A percentile compares a stretch with the other conserved stretches of the same genome.
Conservation (phyloP, 768 basidiomycete species). For the Suillus americanus region DNA sequence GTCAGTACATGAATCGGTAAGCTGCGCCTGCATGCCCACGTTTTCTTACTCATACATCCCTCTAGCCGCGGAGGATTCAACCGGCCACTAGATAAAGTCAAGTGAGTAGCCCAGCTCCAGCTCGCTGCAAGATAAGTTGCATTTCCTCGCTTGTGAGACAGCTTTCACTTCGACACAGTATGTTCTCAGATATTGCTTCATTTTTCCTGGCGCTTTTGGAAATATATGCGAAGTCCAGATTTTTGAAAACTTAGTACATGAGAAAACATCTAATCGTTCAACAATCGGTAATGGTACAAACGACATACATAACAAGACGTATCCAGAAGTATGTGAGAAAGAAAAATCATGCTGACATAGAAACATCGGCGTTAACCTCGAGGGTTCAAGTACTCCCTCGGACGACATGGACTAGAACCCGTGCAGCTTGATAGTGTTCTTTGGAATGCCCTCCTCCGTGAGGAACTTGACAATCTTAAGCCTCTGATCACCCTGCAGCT, state of each 20-base stretch:
- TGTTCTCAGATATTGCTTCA: background rate
- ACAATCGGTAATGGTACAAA: slow-evolving; percentile 29
- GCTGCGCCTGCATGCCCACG: slow-evolving; percentile 15
- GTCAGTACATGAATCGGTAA: slow-evolving; percentile 97
- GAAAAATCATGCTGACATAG: slow-evolving; percentile 13
- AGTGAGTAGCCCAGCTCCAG: slow-evolving; percentile 41
- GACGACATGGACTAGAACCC: slow-evolving; percentile 60
- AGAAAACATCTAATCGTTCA: slow-evolving; percentile 25
- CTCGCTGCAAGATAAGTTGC: slow-evolving; percentile 18
- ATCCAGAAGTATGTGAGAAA: slow-evolving; percentile 13
- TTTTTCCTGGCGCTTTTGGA: background rate
- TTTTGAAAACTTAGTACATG: background rate
- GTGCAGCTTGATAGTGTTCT: slow-evolving; percentile 80
- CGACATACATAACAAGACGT: slow-evolving; percentile 19
- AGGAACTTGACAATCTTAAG: slow-evolving; percentile 89
- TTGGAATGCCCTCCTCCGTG: slow-evolving; percentile 75
- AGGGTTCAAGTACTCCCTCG: slow-evolving; percentile 1
- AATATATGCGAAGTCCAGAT: slow-evolving; percentile 1
- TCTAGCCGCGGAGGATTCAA: slow-evolving; percentile 82
- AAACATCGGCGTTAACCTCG: background rate
- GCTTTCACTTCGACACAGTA: slow-evolving; percentile 3
- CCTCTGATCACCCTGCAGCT: slow-evolving; percentile 98
- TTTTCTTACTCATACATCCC: slow-evolving; percentile 15
- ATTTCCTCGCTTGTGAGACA: background rate
- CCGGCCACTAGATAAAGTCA: slow-evolving; percentile 94